Evolutionary conservation across 1,139 yeast genomes (phyloP).

Genomic region (Eremothecium gossypii): DNA sequence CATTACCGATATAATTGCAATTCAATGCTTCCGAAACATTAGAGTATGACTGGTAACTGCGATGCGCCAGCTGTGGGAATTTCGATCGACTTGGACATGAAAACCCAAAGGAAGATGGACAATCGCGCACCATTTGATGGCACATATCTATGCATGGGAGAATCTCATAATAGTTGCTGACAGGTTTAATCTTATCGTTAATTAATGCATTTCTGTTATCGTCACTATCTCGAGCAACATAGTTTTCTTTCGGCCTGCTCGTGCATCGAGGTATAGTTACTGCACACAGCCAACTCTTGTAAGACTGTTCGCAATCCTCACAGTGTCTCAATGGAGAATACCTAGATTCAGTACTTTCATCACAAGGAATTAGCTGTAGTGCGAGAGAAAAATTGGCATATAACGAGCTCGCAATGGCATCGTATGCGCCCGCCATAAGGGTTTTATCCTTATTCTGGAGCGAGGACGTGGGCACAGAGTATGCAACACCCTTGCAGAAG

Average conservation of each 20-base stretch:
- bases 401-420: slow-evolving; percentile 45
- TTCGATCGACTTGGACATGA: slow-evolving; percentile 46
- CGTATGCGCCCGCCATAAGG: slow-evolving; percentile 43
- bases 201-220: slow-evolving; percentile 56
- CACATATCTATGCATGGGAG: slow-evolving; percentile 83
- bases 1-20: slow-evolving; percentile 43
- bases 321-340: slow-evolving; percentile 73
- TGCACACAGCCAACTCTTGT: slow-evolving; percentile 84
- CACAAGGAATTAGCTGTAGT: slow-evolving; percentile 68
- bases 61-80: slow-evolving; percentile 31
- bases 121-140: slow-evolving; percentile 66
- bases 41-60: slow-evolving; percentile 36
- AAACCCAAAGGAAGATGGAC: slow-evolving; percentile 73
- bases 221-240: slow-evolving; percentile 39
- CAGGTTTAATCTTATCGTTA: slow-evolving; percentile 49
- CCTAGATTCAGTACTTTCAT: slow-evolving; percentile 55
- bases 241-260: slow-evolving; percentile 39
- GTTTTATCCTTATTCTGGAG: slow-evolving; percentile 18
- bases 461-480: slow-evolving; percentile 65
- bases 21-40: slow-evolving; percentile 20
- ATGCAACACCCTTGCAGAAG: slow-evolving; percentile 77
- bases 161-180: slow-evolving; percentile 59
- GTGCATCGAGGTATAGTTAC: slow-evolving; percentile 86
- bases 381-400: slow-evolving; percentile 68
- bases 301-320: slow-evolving; percentile 59